These are phyloP conservation scores for Viridothelium virens DNA, from an alignment of 495 filamentous ascomycete genomes.

Conservation along the genomic window DNA sequence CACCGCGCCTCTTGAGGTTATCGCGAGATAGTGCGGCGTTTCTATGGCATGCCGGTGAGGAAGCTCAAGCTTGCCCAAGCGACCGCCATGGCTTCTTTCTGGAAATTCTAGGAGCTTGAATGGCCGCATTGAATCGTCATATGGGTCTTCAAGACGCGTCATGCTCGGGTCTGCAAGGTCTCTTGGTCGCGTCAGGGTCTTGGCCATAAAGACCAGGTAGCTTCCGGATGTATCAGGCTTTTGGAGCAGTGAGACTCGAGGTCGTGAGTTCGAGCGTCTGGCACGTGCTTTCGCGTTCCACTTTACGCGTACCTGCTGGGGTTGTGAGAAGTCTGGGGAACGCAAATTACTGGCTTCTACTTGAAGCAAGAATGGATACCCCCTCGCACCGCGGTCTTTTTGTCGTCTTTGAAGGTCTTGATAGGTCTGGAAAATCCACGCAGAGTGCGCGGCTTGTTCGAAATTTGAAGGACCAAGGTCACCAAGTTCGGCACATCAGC, in stretches of 20 bases:
- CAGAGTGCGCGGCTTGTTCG: constrained; percentile 70
- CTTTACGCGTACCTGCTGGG: not conserved
- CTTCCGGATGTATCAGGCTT: no score
- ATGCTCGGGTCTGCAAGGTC: no score
- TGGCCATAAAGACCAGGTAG: not conserved
- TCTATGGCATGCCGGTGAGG: constrained; percentile 52
- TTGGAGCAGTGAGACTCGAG: not conserved
- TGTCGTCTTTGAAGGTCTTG: constrained; percentile 87
- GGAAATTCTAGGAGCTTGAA: constrained; percentile 35
- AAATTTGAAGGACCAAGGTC: constrained; percentile 53
- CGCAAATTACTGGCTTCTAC: no score
- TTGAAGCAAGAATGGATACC: constrained; percentile 13
- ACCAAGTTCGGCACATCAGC: constrained; percentile 62
- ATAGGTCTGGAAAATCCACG: constrained; percentile 91
- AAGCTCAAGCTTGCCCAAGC: constrained; percentile 56
- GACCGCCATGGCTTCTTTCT: constrained; percentile 16
- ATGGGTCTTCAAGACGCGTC: not conserved
- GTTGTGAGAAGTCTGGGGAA: not conserved
- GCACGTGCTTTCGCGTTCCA: constrained; percentile 9
- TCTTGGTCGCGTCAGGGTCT: no score
- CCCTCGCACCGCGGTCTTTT: constrained; percentile 39
- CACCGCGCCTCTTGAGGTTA: constrained; percentile 72
- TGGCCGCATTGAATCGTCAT: constrained; percentile 32
- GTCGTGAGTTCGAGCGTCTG: not conserved
- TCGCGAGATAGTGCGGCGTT: constrained; percentile 74